These are phyloP conservation scores for peach (Prunus persica) DNA, from an alignment of 306 rosid genomes.

Conservation along the genomic window DNA sequence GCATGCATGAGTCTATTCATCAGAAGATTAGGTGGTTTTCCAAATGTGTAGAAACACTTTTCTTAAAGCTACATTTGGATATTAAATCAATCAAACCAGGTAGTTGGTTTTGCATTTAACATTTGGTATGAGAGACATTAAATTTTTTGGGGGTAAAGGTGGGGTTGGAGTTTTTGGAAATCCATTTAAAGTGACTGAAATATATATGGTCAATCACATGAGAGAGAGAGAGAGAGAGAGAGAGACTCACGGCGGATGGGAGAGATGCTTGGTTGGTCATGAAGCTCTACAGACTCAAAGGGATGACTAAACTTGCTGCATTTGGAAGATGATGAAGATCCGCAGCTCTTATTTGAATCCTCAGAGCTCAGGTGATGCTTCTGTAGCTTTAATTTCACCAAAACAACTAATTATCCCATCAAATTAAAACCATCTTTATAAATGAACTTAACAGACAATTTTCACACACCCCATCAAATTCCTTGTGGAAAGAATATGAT, in stretches of 20 bases:
- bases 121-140: not conserved
- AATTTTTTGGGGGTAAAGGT: not conserved
- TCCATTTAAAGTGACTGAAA: not conserved
- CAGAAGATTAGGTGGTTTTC: not conserved
- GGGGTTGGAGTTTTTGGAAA: too few species aligned
- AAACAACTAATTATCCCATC: not conserved
- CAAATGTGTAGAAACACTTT: not conserved
- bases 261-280: constrained; percentile 67
- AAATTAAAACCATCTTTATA: not conserved
- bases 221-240: not conserved
- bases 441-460: too few species aligned
- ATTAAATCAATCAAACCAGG: not conserved
- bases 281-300: constrained; percentile 49
- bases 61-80: not conserved
- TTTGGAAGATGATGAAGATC: constrained; percentile 65
- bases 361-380: constrained; percentile 58
- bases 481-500: not conserved
- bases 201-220: too few species aligned
- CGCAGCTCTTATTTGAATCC: constrained; percentile 52
- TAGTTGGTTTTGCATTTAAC: not conserved
- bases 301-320: constrained; percentile 43
- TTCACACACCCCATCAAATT: not conserved
- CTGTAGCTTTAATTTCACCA: constrained; percentile 7
- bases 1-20: not conserved
- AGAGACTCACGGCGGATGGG: constrained; percentile 80